A percentile compares a stretch with the other conserved stretches of the same genome.
phyloP scores from a whole-genome alignment of 768 basidiomycete genomes.

The Auriscalpium orientale region DNA sequence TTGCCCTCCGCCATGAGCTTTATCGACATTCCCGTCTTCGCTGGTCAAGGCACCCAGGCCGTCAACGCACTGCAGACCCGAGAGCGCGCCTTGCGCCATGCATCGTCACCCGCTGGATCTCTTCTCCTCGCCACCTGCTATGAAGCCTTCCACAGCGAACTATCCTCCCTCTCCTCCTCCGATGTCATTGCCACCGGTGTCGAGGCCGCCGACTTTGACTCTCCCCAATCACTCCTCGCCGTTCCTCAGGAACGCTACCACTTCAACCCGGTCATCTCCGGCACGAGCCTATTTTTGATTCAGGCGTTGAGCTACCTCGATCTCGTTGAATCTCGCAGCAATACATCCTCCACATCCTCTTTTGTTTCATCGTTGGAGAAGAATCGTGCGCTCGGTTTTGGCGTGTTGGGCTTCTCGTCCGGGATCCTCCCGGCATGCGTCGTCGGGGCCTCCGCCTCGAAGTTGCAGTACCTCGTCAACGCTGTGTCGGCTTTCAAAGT shows the following conservation, averaged over 20 bases:
- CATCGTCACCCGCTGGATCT: constrained; percentile 32
- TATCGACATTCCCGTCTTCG: constrained; percentile 41
- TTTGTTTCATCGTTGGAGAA: constrained; percentile 24
- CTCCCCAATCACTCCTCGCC: constrained; percentile 31
- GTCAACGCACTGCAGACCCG: constrained; percentile 25
- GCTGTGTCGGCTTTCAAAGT: constrained; percentile 43
- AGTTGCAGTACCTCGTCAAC: constrained; percentile 34
- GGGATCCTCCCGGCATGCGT: constrained; percentile 49
- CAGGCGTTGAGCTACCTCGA: constrained; percentile 49
- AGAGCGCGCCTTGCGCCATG: constrained; percentile 35
- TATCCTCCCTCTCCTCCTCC: constrained; percentile 34
- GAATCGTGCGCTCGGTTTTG: constrained; percentile 28
- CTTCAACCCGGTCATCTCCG: constrained; percentile 43
- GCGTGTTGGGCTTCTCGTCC: constrained; percentile 49
- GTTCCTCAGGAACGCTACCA: constrained; percentile 27
- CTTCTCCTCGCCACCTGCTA: constrained; percentile 44
- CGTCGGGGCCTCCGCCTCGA: constrained; percentile 34
- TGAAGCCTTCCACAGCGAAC: constrained; percentile 41
- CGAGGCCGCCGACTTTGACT: constrained; percentile 37
- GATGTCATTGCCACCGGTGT: constrained; percentile 27
- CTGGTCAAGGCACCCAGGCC: constrained; percentile 44
- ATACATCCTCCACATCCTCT: constrained; percentile 2
- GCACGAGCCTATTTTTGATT: constrained; percentile 39
- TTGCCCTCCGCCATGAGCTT: neutral
- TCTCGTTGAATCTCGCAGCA: constrained; percentile 24